Evolutionary conservation across 2,329 filamentous ascomycete genomes (phyloP), one percentile per base, ranked within the genome.

Genomic region (Capronia coronata): DNA sequence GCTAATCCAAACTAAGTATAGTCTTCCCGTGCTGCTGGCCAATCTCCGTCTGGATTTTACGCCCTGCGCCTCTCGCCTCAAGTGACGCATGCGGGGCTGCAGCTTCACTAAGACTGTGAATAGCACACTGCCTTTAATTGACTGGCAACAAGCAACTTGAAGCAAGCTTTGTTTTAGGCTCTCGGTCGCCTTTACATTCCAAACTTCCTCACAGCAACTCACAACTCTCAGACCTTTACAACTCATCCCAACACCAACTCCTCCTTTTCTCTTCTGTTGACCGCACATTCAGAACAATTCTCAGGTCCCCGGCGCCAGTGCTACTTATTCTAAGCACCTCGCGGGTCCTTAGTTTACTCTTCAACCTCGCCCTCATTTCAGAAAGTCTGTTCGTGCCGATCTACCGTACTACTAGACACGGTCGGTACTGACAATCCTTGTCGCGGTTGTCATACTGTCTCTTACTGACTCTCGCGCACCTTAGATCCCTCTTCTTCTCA

Each of bases 141-240:
- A n/a, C n/a, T n/a, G n/a, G n/a, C 7, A 32, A 32, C 29, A 27
- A 27, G 25, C n/a, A n/a, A n/a, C 23, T 27, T 27, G 23, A 10
- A 27, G 23, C 25, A 27, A 27, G 25, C 25, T 6, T 6, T 6
- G 3, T 38, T 38, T 38, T 38, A 38, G 35, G 35, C 4, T 38
- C 8, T 38, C 35, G n/a, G 35, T 38, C 35, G 35, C 35, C 29
- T 38, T 35, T 8, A 38, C 35, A 38, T 38, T 38, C 35, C 35
- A 38, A 7, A n/a, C n/a, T n/a, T n/a, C n/a, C 35, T 8, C 35
- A 35, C 32, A n/a, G 25, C 25, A 27, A 27, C 25, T 27, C 25
- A 27, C 25, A 27, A 27, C 25, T 27, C 10, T 5, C 25, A 19
- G 16, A 5, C 16, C n/a, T n/a, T n/a, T n/a, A n/a, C 19, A 22